Conservation (phyloP, 2,329 filamentous ascomycete species). For the Monosporascus sp. region DNA sequence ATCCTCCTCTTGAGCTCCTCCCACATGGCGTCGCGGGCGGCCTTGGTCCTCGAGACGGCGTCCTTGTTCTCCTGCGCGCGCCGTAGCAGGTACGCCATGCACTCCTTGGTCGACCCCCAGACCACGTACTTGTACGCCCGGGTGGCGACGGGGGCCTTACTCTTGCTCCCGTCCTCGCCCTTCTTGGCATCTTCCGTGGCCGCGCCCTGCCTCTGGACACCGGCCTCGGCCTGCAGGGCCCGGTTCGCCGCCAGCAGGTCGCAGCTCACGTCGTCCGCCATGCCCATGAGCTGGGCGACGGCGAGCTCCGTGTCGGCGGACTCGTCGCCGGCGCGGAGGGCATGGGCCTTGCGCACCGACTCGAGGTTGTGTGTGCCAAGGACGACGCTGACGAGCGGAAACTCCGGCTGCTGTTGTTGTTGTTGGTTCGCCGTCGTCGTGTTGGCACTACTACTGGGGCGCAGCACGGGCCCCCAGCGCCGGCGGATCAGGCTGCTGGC, state of each 20-base stretch:
- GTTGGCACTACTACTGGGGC: constrained; percentile 13
- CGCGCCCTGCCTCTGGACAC: background rate
- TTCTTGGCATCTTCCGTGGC: constrained; percentile 3
- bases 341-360: constrained; percentile 56
- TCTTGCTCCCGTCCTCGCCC: constrained; percentile 5
- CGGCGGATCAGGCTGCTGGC: constrained; percentile 61
- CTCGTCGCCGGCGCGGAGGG: constrained; percentile 40
- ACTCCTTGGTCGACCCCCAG: constrained; percentile 70
- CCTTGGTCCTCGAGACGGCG: constrained; percentile 57
- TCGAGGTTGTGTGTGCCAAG: constrained; percentile 79
- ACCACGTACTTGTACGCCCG: constrained; percentile 61
- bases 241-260: constrained; percentile 37
- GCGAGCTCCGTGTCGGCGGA: constrained; percentile 38
- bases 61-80: constrained; percentile 71
- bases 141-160: constrained; percentile 14
- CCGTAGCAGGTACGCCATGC: constrained; percentile 76
- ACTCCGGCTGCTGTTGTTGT: constrained; percentile 32
- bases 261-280: constrained; percentile 88
- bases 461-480: constrained; percentile 52
- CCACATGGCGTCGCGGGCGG: constrained; percentile 58
- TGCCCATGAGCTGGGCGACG: constrained; percentile 84
- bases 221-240: background rate
- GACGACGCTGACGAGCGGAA: constrained; percentile 59
- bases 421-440: constrained; percentile 17
- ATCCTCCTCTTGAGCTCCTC: constrained; percentile 53